Evolutionary conservation across 2,329 filamentous ascomycete genomes (phyloP).

Genomic region (Paraphaeosphaeria minitans): DNA sequence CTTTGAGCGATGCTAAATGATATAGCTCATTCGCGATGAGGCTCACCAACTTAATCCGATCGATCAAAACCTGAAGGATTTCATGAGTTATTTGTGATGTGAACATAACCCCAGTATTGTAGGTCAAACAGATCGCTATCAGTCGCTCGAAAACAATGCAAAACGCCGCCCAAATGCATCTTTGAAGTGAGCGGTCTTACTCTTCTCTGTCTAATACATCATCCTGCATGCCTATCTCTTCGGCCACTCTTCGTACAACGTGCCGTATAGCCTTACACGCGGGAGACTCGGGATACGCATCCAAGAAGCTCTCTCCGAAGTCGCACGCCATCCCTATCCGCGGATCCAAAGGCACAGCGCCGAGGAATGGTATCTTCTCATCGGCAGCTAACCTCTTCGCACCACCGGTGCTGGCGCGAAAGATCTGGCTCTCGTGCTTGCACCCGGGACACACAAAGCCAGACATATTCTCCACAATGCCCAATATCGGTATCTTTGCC

Average conservation of each 20-base stretch:
- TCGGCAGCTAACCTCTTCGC: constrained; percentile 80
- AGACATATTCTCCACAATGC: constrained; percentile 97
- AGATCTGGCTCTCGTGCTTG: constrained; percentile 79
- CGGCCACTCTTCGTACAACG: constrained; percentile 76
- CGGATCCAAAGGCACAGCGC: constrained; percentile 88
- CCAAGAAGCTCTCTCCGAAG: constrained; percentile 96
- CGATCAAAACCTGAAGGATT: too few species aligned
- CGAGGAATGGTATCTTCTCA: constrained; percentile 85
- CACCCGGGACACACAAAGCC: constrained; percentile 96
- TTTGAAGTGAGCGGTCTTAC: background rate
- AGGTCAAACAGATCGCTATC: background rate
- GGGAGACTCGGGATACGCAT: constrained; percentile 90
- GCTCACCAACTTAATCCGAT: background rate
- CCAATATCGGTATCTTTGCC: constrained; percentile 85
- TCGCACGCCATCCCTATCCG: constrained; percentile 96
- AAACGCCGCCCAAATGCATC: constrained; percentile 13
- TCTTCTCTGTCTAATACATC: constrained; percentile 35
- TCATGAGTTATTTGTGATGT: too few species aligned
- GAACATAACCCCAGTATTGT: too few species aligned
- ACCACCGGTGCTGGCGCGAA: constrained; percentile 88
- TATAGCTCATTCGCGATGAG: too few species aligned
- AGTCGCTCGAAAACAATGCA: background rate
- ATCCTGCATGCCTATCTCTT: constrained; percentile 41
- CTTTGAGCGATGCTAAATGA: constrained; percentile 81
- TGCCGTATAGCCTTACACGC: constrained; percentile 80